Evolutionary conservation across 2,329 filamentous ascomycete genomes (phyloP).

Genomic region (Orbilia quercus): DNA sequence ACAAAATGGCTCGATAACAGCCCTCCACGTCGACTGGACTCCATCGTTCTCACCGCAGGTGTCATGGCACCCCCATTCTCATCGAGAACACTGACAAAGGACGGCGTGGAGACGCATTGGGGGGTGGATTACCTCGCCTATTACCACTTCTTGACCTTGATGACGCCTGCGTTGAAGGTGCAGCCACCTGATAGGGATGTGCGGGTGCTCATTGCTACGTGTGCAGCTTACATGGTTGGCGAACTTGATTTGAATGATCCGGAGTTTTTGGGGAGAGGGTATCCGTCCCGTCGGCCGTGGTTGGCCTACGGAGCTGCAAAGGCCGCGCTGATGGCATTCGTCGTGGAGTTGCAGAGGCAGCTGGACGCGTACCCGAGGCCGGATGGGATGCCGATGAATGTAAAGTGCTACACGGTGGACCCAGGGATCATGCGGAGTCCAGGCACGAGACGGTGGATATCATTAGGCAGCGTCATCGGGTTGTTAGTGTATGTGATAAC

Average conservation of each 20-base stretch:
- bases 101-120: conserved; percentile 90
- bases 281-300: conserved; percentile 66
- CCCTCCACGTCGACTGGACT: conserved; percentile 86
- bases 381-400: conserved; percentile 82
- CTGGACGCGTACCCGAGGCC: conserved; percentile 84
- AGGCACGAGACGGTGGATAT: conserved; percentile 86
- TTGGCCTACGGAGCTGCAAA: conserved; percentile 59
- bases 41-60: conserved; percentile 87
- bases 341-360: conserved; percentile 90
- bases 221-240: conserved; percentile 87
- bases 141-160: conserved; percentile 90
- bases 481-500: conserved; percentile 79
- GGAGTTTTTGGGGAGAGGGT: conserved; percentile 64
- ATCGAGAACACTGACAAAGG: conserved; percentile 72
- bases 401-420: conserved; percentile 86
- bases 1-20: conserved; percentile 98
- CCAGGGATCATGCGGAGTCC: conserved; percentile 87
- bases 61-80: conserved; percentile 77
- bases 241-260: conserved; percentile 64
- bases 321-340: conserved; percentile 87
- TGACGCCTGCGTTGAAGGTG: conserved; percentile 87
- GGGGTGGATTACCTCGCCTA: conserved; percentile 95
- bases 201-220: conserved; percentile 84
- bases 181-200: conserved; percentile 96
- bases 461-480: conserved; percentile 83